Evolutionary conservation across 208 protist species (phyloP), one percentile per base, ranked within the genome.

Genomic region (Trypanosoma avium): DNA sequence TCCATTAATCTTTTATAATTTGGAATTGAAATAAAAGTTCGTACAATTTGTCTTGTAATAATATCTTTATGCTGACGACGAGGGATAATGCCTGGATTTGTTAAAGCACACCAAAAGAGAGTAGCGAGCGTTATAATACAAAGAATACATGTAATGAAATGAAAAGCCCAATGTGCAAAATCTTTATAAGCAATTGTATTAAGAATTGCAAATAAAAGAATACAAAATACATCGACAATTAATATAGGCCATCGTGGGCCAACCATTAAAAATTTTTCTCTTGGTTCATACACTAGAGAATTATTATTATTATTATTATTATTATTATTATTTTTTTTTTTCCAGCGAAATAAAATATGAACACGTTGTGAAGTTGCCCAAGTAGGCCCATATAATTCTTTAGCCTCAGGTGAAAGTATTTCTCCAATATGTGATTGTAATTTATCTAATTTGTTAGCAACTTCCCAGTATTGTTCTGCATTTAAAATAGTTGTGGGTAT

Each of bases 61-160:
- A 84, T 43, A 21, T 36, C 30, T 15, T 69, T 65, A 27, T 73
- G 62, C 19, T 60, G 61, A 5, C 32, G 62, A 9, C 52, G 43
- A 0, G 73, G 76, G n/a, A 83, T 73, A 49, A 86, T 76, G 54
- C 81, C 81, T n/a, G 81, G 76, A 49, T 86, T 59, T 29, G 65
- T 73, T 38, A 81, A 68, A 29, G 74, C 60, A 61, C 66, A 74
- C 22, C 75, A 35, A 29, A 78, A 52, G n/a, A 77, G 52, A 17
- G 54, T 22, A 5, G 5, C n/a, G 6, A 54, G 8, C 1, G 32
- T 33, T 4, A 47, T 42, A 2, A 19, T 1, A 10, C 21, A 48
- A 12, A 80, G 56, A 17, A 82, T 17, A 17, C 53, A 54, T 0
- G 61, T 61, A 19, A 70, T 42, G 24, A 67, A 33, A 22, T 65